Percentiles rank a stretch among this genome's conserved stretches.
phyloP scores from a whole-genome alignment of 1,139 yeast genomes.

The Blastobotrys apis region DNA sequence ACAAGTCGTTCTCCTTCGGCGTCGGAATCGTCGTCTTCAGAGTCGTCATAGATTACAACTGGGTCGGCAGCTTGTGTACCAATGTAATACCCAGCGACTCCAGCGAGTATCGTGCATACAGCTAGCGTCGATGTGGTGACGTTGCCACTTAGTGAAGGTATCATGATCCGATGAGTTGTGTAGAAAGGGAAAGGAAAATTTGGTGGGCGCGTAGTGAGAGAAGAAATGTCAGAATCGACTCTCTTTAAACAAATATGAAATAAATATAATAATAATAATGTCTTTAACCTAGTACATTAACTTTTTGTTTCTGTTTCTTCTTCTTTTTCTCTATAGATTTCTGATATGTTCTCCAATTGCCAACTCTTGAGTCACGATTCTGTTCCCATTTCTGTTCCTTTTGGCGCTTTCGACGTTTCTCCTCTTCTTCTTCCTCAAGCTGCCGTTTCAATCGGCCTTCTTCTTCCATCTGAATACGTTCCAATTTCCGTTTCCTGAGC shows the following conservation, averaged over 20 bases:
- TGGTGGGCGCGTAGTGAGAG: neutral
- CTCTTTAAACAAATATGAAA: neutral
- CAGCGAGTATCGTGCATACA: slow-evolving; percentile 13
- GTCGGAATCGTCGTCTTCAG: slow-evolving; percentile 21
- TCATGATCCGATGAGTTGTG: no score
- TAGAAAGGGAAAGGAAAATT: neutral
- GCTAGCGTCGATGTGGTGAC: slow-evolving; percentile 3
- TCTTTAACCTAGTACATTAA: slow-evolving; percentile 28
- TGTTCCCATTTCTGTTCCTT: slow-evolving; percentile 59
- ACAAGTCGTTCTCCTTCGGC: slow-evolving; percentile 20
- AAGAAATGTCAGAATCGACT: neutral
- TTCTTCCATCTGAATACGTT: slow-evolving; percentile 41
- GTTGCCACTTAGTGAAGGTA: neutral
- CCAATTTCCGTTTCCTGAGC: slow-evolving; percentile 39
- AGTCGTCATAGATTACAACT: slow-evolving; percentile 5
- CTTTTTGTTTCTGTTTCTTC: slow-evolving; percentile 34
- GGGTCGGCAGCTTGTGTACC: slow-evolving; percentile 14
- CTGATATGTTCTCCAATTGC: slow-evolving; percentile 56
- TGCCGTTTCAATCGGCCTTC: slow-evolving; percentile 40
- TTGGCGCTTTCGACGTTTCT: slow-evolving; percentile 40
- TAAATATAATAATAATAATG: neutral
- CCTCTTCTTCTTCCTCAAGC: slow-evolving; percentile 38
- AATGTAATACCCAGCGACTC: slow-evolving; percentile 22
- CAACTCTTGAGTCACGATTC: slow-evolving; percentile 54
- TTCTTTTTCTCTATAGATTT: slow-evolving; percentile 43